A percentile compares a stretch with the other conserved stretches of the same genome.
Evolutionary conservation across 2,329 filamentous ascomycete genomes (phyloP).

Genomic region (Aspergillus sp.): DNA sequence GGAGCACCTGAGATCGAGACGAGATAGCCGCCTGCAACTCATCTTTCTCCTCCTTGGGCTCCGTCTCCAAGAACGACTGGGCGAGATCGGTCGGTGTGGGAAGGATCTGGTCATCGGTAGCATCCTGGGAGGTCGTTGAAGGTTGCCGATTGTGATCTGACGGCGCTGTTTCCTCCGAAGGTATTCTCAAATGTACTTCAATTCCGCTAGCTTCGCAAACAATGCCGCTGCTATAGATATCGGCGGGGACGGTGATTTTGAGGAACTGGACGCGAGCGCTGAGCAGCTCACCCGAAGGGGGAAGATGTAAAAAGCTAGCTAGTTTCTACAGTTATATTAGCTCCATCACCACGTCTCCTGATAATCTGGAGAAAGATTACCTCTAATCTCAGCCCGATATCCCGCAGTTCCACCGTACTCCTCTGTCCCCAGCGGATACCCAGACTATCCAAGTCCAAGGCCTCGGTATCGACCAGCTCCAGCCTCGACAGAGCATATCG

Average conservation of each 20-base stretch:
- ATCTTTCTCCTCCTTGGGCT: conserved; percentile 50
- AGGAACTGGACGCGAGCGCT: conserved; percentile 70
- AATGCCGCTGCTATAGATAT: conserved; percentile 81
- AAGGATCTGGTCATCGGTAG: conserved; percentile 28
- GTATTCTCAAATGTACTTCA: conserved; percentile 59
- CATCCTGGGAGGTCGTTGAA: conserved; percentile 15
- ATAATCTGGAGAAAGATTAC: conserved; percentile 38
- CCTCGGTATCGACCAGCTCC: conserved; percentile 81
- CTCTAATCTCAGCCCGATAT: conserved; percentile 75
- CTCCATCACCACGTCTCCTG: conserved; percentile 1
- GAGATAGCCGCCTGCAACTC: conserved; percentile 53
- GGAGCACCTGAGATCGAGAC: conserved; percentile 44
- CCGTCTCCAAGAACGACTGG: conserved; percentile 53
- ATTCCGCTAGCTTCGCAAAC: conserved; percentile 75
- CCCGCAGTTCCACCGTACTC: conserved; percentile 75
- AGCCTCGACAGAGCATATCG: conserved; percentile 77
- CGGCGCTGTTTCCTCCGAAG: conserved; percentile 31
- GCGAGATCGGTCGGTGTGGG: conserved; percentile 55
- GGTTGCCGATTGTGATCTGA: conserved; percentile 25
- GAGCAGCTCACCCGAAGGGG: conserved; percentile 61
- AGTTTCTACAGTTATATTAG: conserved; percentile 59
- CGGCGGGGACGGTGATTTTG: conserved; percentile 75
- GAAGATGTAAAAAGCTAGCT: conserved; percentile 65
- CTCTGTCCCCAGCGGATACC: conserved; percentile 76
- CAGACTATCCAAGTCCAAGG: conserved; percentile 76